These are phyloP conservation scores for Ustilago hordei DNA, from an alignment of 1,284 basidiomycete species.

Conservation along the genomic window DNA sequence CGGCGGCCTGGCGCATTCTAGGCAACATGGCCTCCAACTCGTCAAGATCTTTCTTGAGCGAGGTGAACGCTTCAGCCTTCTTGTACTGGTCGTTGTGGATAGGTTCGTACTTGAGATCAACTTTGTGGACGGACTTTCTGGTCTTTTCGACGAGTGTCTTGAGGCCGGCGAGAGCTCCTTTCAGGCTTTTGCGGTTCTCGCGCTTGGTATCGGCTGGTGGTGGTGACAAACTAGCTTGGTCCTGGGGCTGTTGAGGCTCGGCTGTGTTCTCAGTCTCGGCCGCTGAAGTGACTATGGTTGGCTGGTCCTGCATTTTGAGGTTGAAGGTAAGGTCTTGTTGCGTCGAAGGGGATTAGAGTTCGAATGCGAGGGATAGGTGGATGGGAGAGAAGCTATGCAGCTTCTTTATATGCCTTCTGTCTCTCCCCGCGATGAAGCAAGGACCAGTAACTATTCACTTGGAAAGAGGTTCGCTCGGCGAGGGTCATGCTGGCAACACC, in stretches of 20 bases:
- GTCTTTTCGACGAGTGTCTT: neutral
- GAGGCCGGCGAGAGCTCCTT: neutral
- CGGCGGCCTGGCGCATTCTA: neutral
- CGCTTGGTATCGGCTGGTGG: neutral
- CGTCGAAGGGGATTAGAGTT: neutral
- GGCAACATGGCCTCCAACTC: slow-evolving; percentile 7
- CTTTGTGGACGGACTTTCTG: neutral
- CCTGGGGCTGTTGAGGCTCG: neutral
- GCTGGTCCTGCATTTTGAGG: neutral
- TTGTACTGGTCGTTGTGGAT: neutral
- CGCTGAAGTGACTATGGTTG: neutral
- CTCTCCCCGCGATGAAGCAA: neutral
- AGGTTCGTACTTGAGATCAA: neutral
- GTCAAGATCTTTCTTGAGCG: neutral
- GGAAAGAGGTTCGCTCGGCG: neutral
- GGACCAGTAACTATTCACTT: neutral
- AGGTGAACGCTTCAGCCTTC: neutral
- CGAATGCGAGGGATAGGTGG: neutral
- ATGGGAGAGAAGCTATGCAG: neutral
- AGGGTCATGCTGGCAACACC: neutral
- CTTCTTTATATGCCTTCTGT: neutral
- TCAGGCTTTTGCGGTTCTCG: neutral
- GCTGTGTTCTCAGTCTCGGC: neutral
- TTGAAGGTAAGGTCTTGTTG: neutral
- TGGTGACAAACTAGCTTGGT: neutral